Evolutionary conservation across 768 basidiomycete species (phyloP).

Genomic region (Mycena amicta): DNA sequence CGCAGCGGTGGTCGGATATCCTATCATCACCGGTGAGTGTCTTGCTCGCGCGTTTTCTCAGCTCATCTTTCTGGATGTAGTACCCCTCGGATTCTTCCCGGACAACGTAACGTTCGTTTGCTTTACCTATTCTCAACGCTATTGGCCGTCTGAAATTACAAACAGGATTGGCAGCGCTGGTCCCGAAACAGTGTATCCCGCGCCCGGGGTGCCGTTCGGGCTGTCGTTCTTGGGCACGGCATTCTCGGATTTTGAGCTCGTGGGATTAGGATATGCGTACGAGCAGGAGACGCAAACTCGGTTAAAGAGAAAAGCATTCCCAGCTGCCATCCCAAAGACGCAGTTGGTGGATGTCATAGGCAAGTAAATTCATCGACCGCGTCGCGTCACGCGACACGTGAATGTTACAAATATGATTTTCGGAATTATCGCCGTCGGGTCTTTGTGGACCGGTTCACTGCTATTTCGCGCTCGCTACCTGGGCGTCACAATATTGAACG

Average conservation of each 20-base stretch:
- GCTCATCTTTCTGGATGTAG: slow-evolving; percentile 27
- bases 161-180: slow-evolving; percentile 37
- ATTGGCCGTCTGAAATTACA: background rate
- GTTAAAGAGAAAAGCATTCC: slow-evolving; percentile 47
- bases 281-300: slow-evolving; percentile 63
- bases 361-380: slow-evolving; percentile 22
- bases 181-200: slow-evolving; percentile 47
- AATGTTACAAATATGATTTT: no score
- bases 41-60: background rate
- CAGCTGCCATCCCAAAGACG: slow-evolving; percentile 58
- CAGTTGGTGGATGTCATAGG: slow-evolving; percentile 41
- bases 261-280: slow-evolving; percentile 63
- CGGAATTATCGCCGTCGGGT: no score
- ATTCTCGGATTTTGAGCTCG: slow-evolving; percentile 59
- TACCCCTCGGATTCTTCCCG: slow-evolving; percentile 63
- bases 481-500: no score
- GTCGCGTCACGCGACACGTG: background rate
- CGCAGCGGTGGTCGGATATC: slow-evolving; percentile 63
- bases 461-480: no score
- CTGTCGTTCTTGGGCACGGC: slow-evolving; percentile 63
- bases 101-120: slow-evolving; percentile 37
- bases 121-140: background rate
- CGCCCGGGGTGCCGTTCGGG: slow-evolving; percentile 62
- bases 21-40: slow-evolving; percentile 58
- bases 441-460: no score